These are phyloP conservation scores for Flammula alnicola DNA, from an alignment of 1,284 basidiomycete genomes.

Conservation along the genomic window DNA sequence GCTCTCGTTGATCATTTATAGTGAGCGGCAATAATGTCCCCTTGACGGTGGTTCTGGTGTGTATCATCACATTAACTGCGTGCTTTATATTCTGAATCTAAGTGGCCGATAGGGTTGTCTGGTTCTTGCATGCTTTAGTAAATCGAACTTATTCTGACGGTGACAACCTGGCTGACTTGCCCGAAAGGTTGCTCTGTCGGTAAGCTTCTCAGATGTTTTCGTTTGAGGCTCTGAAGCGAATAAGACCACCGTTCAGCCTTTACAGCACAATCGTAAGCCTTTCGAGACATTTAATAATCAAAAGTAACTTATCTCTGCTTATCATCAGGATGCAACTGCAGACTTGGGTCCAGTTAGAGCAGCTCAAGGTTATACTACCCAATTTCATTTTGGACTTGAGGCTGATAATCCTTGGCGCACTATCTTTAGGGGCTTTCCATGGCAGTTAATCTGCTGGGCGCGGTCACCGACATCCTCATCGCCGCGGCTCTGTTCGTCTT, in stretches of 20 bases:
- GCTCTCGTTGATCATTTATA: slow-evolving; percentile 23
- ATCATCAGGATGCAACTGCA: slow-evolving; percentile 40
- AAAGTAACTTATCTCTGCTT: neutral
- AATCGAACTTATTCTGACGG: slow-evolving; percentile 12
- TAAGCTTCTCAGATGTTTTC: slow-evolving; percentile 24
- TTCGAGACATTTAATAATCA: neutral
- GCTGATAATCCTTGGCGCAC: slow-evolving; percentile 2
- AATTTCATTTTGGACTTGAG: slow-evolving; percentile 1
- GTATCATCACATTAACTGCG: slow-evolving; percentile 16
- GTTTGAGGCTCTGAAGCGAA: slow-evolving; percentile 4
- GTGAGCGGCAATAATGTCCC: slow-evolving; percentile 52
- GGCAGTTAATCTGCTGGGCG: slow-evolving; percentile 57
- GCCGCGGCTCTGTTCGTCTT: slow-evolving; percentile 52
- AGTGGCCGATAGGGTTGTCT: slow-evolving; percentile 37
- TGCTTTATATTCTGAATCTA: neutral
- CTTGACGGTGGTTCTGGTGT: slow-evolving; percentile 45
- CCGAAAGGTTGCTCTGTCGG: slow-evolving; percentile 44
- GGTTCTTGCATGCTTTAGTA: slow-evolving; percentile 54
- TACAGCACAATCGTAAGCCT: slow-evolving; percentile 47
- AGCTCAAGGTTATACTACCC: slow-evolving; percentile 44
- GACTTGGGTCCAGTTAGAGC: slow-evolving; percentile 49
- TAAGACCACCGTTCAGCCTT: slow-evolving; percentile 36
- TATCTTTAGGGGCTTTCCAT: slow-evolving; percentile 51
- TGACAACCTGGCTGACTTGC: slow-evolving; percentile 7
- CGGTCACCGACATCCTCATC: slow-evolving; percentile 54